Base-by-base conservation (phyloP, 495 filamentous ascomycete species). In the Penicillium bialowiezense region DNA sequence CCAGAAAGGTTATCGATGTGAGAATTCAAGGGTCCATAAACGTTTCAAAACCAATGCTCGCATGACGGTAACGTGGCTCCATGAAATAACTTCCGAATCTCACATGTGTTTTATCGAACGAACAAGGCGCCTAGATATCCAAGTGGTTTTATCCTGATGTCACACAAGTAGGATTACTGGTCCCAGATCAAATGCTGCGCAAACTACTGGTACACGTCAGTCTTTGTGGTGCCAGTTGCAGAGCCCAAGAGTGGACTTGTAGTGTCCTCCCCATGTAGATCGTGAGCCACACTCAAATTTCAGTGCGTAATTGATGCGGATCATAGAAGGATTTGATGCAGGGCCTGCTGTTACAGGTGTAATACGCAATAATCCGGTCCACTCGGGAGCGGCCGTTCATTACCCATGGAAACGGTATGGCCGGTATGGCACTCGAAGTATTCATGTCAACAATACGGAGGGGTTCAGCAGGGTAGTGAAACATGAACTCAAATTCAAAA, bases 321-420 rank as follows among this genome's bases (percentile, higher is more conserved):
- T 26, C 23, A 26, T 26, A 26, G 15, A 39, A 37, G n/a, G 7
- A 10, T 38, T 21, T 38, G 15, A 20, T 38, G 9, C 5, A 32
- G 29, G 29, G 9, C 19, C 14, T 41, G 24, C 9, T 18, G n/a
- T 21, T 23, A 32, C 49, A 37, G 40, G 34, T 21, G 44, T 28
- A 13, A 28, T 24, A 19, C 44, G 20, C 15, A 35, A 24, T 13
- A n/a, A 31, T 20, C 34, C 14, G 24, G 24, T 47, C 52, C 46
- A 55, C 47, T 15, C 53, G 53, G 53, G 53, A 55, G 37, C 14
- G 42, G 21, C 53, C 53, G 53, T 24, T 36, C 12, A 29, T 41
- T 40, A 48, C 35, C 45, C 45, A 48, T 38, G 43, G 42, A 48
- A 48, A 50, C 28, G 26, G 43, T 43, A 20, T 48, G 4, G 15